A percentile compares a stretch with the other conserved stretches of the same genome.
Evolutionary conservation across 176 grass and related monocot species (phyloP).

Genomic region (Rhynchospora tenuis): DNA sequence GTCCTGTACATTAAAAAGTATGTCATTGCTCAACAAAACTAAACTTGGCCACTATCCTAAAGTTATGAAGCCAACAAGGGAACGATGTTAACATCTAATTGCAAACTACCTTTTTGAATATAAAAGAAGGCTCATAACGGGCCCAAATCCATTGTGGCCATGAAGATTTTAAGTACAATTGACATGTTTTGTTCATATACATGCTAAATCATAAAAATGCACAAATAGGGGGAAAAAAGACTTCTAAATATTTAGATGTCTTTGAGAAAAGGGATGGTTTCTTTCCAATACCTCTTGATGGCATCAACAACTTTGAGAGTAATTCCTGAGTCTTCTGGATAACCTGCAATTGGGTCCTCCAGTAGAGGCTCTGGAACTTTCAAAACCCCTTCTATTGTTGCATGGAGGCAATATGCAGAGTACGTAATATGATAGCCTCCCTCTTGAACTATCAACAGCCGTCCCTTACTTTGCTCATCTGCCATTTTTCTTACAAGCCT

Average conservation of each 20-base stretch:
- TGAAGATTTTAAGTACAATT: neutral
- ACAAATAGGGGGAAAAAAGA: neutral
- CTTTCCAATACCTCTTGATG: conserved; percentile 62
- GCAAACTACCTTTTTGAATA: neutral
- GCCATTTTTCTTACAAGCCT: conserved; percentile 46
- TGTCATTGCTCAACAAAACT: neutral
- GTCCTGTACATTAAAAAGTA: neutral
- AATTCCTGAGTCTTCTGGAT: conserved; percentile 62
- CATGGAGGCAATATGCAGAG: conserved; percentile 86
- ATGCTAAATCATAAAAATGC: neutral
- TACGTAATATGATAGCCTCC: conserved; percentile 83
- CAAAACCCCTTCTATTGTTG: conserved; percentile 73
- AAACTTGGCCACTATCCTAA: neutral
- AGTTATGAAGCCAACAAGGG: neutral
- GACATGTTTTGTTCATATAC: neutral
- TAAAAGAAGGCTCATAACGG: neutral
- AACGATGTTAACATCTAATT: neutral
- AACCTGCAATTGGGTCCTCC: conserved; percentile 72
- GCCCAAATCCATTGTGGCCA: neutral
- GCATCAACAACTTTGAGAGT: conserved; percentile 48
- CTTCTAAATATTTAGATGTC: conserved; percentile 29
- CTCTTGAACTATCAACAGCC: conserved; percentile 76
- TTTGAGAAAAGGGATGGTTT: conserved; percentile 64
- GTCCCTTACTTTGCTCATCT: conserved; percentile 32
- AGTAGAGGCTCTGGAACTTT: conserved; percentile 42